phyloP scores from a whole-genome alignment of 2,329 filamentous ascomycete genomes.

The Xylariales sp. region DNA sequence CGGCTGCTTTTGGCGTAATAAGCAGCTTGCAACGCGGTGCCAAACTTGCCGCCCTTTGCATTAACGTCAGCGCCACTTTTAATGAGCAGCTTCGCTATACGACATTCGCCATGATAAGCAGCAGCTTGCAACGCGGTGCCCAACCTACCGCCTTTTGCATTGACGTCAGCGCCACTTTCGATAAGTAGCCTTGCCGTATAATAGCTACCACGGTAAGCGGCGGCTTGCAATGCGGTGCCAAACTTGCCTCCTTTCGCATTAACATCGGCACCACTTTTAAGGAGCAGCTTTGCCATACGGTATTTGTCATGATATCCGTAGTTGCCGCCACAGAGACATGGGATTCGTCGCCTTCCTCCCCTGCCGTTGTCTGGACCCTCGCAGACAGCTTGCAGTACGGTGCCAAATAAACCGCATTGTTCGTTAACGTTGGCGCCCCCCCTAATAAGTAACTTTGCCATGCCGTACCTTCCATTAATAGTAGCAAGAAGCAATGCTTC shows the following conservation, averaged over 20 bases:
- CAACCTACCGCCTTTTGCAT: background rate
- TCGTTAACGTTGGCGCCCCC: too few relatives aligned
- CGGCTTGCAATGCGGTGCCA: background rate
- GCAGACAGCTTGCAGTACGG: too few relatives aligned
- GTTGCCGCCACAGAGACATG: too few relatives aligned
- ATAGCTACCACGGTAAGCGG: background rate
- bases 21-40: slow-evolving; percentile 3
- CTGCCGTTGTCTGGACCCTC: too few relatives aligned
- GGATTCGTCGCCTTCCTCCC: too few relatives aligned
- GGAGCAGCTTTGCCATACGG: background rate
- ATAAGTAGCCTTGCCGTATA: background rate
- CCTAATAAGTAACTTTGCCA: too few relatives aligned
- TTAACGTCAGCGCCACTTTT: slow-evolving; percentile 14
- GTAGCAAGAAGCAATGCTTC: too few relatives aligned
- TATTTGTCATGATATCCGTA: too few relatives aligned
- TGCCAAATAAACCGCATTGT: too few relatives aligned
- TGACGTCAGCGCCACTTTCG: slow-evolving; percentile 8
- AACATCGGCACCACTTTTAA: slow-evolving; percentile 9
- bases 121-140: slow-evolving; percentile 4
- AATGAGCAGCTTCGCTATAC: background rate
- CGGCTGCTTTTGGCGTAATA: too few relatives aligned
- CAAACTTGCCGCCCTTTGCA: background rate
- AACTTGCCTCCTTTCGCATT: background rate
- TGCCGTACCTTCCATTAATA: too few relatives aligned
- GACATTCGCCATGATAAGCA: background rate